A percentile compares a stretch with the other conserved stretches of the same genome.
These are phyloP conservation scores for Lepidium sativum DNA, from an alignment of 345 rosid genomes.

Conservation along the genomic window DNA sequence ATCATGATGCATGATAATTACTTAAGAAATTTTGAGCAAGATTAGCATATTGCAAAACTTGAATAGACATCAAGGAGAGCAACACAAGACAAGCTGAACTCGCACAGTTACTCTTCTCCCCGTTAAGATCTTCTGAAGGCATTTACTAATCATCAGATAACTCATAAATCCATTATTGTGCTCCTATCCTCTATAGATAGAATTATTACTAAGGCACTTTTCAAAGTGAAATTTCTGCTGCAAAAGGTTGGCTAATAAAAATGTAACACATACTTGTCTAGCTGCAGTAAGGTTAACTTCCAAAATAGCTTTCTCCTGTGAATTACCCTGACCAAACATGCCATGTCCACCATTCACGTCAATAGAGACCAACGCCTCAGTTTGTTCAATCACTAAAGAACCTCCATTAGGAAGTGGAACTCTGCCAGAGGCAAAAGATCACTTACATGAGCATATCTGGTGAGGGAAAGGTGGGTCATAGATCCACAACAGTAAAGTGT, in stretches of 20 bases:
- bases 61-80: constrained; percentile 4
- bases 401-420: constrained; percentile 87
- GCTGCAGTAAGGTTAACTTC: constrained; percentile 95
- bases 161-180: not conserved
- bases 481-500: not conserved
- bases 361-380: constrained; percentile 94
- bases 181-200: not conserved
- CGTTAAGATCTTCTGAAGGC: not conserved
- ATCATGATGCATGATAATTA: constrained; percentile 10
- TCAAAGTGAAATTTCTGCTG: not conserved
- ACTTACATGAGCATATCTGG: constrained; percentile 2
- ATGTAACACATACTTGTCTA: constrained; percentile 53
- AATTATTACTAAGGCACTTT: not conserved
- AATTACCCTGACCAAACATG: constrained; percentile 81
- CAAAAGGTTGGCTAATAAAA: not conserved
- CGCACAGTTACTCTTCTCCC: constrained; percentile 1
- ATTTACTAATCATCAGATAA: not conserved
- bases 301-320: constrained; percentile 85
- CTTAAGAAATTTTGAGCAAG: not conserved
- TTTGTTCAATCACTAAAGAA: constrained; percentile 94
- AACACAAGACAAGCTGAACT: not conserved
- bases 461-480: not conserved
- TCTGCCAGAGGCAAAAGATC: constrained; percentile 36
- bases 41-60: constrained; percentile 6
- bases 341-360: constrained; percentile 99